Evolutionary conservation across 1,139 yeast genomes (phyloP), one percentile per base, ranked within the genome.

Genomic region (Candida sanyaensis): DNA sequence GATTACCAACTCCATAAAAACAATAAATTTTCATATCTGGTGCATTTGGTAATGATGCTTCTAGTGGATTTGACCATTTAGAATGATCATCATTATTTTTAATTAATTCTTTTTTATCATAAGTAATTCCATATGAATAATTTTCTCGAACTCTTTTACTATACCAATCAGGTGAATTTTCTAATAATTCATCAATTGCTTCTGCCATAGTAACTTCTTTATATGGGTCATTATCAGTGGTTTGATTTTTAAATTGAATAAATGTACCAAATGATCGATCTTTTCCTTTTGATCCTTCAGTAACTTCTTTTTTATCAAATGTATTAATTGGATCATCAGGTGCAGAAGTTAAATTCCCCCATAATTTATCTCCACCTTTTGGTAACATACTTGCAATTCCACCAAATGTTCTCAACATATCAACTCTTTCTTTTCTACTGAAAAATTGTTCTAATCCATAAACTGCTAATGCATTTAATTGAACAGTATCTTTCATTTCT

Each of bases 401-500:
- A 11, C 97, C 97, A 80, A 93, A 91, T 2, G 93, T 77, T 53
- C 91, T 76, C 43, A 91, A 64, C 86, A 93, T 77, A 51, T 88
- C 96, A 6, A 91, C 83, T 55, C 99, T 80, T 69, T 93, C 99
- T 51, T 82, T 80, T 62, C 96, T 80, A 45, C 96, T 87, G 65
- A 93, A 91, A 69, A 92, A 95, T 68, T 88, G 90, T 61, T 93
- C 99, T 50, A 93, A 76, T 1, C 98, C 99, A 60, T 90, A 90
- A 52, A 92, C 91, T 0, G 99, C 99, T 55, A 93, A 71, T 1
- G 96, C 86, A 64, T 93, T 93, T 63, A 93, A 75, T 60, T 93
- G 97, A 27, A 95, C 96, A 0, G 99, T 93, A 63, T 93, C 99
- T 65, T 86, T 89, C 99, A 95, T 93, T 68, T 93, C 99, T 26